A percentile compares a stretch with the other conserved stretches of the same genome.
These are phyloP conservation scores for Leccinum insolens DNA, from an alignment of 1,284 basidiomycete species.

Conservation along the genomic window DNA sequence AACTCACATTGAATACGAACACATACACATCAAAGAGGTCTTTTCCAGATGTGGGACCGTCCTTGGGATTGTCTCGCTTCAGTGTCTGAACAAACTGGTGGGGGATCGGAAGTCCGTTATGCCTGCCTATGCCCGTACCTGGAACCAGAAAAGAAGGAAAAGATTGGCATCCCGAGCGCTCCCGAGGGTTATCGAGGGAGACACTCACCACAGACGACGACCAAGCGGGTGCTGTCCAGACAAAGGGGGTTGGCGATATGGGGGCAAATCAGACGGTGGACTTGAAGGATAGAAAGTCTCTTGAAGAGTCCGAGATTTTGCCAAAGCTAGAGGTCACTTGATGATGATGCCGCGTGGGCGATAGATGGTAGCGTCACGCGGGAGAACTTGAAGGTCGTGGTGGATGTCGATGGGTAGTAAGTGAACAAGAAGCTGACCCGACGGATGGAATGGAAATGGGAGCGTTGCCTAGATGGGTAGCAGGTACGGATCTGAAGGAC, in stretches of 20 bases:
- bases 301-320: background rate
- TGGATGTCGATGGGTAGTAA: background rate
- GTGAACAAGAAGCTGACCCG: background rate
- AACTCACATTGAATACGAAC: conserved; percentile 82
- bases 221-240: conserved; percentile 50
- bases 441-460: background rate
- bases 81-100: conserved; percentile 79
- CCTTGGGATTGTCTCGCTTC: conserved; percentile 79
- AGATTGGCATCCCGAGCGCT: conserved; percentile 12
- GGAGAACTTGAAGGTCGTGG: too few relatives aligned
- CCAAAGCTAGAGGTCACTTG: background rate
- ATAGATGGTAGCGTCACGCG: background rate
- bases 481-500: background rate
- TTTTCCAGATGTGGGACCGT: conserved; percentile 74
- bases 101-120: conserved; percentile 93
- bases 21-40: conserved; percentile 83
- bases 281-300: background rate
- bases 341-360: background rate
- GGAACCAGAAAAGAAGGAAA: background rate
- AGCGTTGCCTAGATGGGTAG: background rate
- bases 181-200: conserved; percentile 11
- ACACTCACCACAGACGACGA: conserved; percentile 82
- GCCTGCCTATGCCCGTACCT: conserved; percentile 90
- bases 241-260: background rate
- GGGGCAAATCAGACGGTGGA: background rate